Evolutionary conservation across 257 asterid species (phyloP).

Genomic region (Plectranthus barbatus): DNA sequence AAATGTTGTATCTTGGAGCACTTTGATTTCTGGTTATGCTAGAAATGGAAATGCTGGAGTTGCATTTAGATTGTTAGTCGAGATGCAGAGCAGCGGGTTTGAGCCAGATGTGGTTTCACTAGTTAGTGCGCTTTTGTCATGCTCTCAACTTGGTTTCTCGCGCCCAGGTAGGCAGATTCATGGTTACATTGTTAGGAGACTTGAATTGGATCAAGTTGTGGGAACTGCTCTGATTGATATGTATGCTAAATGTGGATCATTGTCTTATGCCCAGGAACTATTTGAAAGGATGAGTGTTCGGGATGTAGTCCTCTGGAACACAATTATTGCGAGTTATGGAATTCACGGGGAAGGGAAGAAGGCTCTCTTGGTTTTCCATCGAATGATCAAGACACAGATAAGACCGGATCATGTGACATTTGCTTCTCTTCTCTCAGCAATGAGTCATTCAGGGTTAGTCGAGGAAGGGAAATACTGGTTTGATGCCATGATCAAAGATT

Average conservation of each 20-base stretch:
- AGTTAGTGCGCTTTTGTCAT: constrained; percentile 57
- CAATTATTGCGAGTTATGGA: constrained; percentile 72
- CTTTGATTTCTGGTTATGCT: constrained; percentile 62
- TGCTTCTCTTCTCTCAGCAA: constrained; percentile 75
- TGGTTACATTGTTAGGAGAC: constrained; percentile 41
- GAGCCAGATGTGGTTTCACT: constrained; percentile 55
- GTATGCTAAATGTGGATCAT: constrained; percentile 77
- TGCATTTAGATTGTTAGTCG: constrained; percentile 43
- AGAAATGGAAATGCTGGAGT: constrained; percentile 47
- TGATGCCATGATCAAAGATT: constrained; percentile 44
- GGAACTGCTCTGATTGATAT: constrained; percentile 66
- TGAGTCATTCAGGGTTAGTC: constrained; percentile 73
- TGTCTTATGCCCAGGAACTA: constrained; percentile 37
- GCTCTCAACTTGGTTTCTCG: constrained; percentile 52
- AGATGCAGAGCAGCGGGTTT: constrained; percentile 53
- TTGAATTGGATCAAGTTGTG: constrained; percentile 33
- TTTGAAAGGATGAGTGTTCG: constrained; percentile 27
- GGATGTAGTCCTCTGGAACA: constrained; percentile 62
- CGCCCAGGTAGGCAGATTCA: constrained; percentile 49
- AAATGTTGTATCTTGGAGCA: constrained; percentile 67
- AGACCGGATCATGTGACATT: constrained; percentile 78
- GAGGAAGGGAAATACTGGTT: constrained; percentile 62
- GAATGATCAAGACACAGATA: constrained; percentile 28
- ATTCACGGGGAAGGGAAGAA: constrained; percentile 62
- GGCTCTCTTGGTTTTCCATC: constrained; percentile 49